phyloP scores from a whole-genome alignment of 495 filamentous ascomycete species.

The Hyphodiscus hymeniophilus region DNA sequence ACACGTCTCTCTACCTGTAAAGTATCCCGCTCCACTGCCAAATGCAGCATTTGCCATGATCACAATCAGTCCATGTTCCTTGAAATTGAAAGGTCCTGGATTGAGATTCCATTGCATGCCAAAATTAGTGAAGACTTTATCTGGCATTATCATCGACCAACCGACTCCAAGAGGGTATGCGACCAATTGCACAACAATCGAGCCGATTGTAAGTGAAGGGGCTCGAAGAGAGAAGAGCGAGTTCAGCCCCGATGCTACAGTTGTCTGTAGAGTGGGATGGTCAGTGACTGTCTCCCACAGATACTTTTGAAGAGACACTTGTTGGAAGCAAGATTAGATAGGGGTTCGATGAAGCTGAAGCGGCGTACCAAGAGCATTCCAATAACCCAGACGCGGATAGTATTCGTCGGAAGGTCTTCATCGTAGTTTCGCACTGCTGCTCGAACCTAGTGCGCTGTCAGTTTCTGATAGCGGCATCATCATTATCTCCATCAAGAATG shows the following conservation, averaged over 20 bases:
- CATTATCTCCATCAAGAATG: neutral
- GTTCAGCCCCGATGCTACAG: conserved; percentile 60
- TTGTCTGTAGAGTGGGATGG: too few relatives aligned
- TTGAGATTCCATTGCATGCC: conserved; percentile 50
- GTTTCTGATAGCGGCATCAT: neutral
- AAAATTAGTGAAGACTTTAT: conserved; percentile 41
- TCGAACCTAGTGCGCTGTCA: conserved; percentile 42
- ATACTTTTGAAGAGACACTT: too few relatives aligned
- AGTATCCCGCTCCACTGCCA: conserved; percentile 39
- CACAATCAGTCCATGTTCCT: conserved; percentile 69
- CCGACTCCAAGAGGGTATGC: conserved; percentile 60
- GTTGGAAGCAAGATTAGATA: too few relatives aligned
- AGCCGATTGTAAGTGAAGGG: conserved; percentile 54
- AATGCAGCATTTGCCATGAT: conserved; percentile 59
- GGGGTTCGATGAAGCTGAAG: too few relatives aligned
- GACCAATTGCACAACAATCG: conserved; percentile 60
- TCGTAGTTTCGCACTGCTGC: conserved; percentile 55
- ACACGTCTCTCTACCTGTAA: too few relatives aligned
- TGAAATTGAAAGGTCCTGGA: conserved; percentile 69
- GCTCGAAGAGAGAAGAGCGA: conserved; percentile 62
- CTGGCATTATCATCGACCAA: conserved; percentile 38
- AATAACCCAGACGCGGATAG: conserved; percentile 65
- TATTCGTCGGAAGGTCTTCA: conserved; percentile 60
- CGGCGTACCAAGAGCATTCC: conserved; percentile 56
- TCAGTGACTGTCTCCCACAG: too few relatives aligned